Evolutionary conservation across 2,329 filamentous ascomycete species (phyloP).

Genomic region (Trichoderma arundinaceum): DNA sequence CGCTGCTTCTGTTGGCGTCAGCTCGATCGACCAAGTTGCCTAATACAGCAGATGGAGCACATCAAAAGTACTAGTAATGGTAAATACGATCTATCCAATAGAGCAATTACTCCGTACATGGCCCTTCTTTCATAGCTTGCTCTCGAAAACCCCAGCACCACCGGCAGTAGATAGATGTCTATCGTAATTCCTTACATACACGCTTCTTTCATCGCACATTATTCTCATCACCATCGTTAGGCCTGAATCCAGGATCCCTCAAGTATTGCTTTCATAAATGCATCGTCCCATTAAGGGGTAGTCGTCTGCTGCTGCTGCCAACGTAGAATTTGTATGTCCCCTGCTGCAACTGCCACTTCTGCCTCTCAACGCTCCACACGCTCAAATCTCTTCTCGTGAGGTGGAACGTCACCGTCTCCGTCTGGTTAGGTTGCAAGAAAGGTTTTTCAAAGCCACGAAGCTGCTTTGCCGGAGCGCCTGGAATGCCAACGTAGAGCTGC

Average conservation of each 20-base stretch:
- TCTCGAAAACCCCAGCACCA: background rate
- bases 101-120: no score
- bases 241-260: background rate
- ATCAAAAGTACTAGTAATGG: background rate
- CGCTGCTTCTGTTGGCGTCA: background rate
- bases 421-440: constrained; percentile 53
- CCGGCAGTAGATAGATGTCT: background rate
- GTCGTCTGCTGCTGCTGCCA: constrained; percentile 54
- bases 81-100: constrained; percentile 11
- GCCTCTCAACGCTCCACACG: constrained; percentile 65
- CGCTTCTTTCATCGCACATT: background rate
- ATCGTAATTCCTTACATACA: background rate
- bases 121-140: background rate
- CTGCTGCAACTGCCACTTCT: constrained; percentile 63
- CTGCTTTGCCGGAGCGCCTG: constrained; percentile 58
- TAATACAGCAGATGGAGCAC: constrained; percentile 1
- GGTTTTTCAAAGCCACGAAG: constrained; percentile 71
- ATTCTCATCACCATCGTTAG: background rate
- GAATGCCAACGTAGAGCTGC: constrained; percentile 56
- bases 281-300: constrained; percentile 48
- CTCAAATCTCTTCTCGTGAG: constrained; percentile 69
- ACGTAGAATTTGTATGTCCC: constrained; percentile 54
- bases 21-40: constrained; percentile 1
- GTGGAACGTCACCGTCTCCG: constrained; percentile 54
- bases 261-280: constrained; percentile 6